phyloP scores from a whole-genome alignment of 352 stramenopile species.

The Globisporangium barbulae region DNA sequence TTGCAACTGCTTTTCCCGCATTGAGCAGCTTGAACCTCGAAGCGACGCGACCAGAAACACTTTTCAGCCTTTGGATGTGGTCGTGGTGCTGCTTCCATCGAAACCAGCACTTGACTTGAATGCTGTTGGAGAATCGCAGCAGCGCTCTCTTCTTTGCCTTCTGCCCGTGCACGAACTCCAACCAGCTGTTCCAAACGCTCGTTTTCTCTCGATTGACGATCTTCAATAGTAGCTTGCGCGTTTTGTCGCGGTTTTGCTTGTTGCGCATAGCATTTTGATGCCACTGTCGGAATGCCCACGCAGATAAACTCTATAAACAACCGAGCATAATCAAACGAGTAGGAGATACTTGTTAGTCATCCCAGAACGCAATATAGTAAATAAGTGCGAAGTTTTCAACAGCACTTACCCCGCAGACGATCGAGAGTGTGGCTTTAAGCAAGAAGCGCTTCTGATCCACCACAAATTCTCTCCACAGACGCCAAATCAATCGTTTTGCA shows the following conservation, averaged over 20 bases:
- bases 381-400: neutral
- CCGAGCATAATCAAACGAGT: neutral
- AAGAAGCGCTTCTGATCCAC: conserved; percentile 64
- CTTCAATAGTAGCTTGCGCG: conserved; percentile 39
- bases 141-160: conserved; percentile 56
- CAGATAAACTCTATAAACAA: conserved; percentile 40
- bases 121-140: conserved; percentile 54
- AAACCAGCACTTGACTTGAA: conserved; percentile 63
- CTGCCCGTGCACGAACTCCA: conserved; percentile 47
- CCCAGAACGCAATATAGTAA: neutral
- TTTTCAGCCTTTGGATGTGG: conserved; percentile 31
- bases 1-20: conserved; percentile 40
- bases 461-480: conserved; percentile 50
- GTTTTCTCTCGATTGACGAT: conserved; percentile 55
- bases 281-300: conserved; percentile 76
- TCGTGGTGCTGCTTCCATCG: conserved; percentile 49
- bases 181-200: conserved; percentile 57
- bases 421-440: conserved; percentile 63
- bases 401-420: conserved; percentile 53
- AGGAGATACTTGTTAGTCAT: neutral
- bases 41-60: conserved; percentile 39
- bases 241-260: conserved; percentile 42
- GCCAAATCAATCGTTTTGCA: conserved; percentile 43
- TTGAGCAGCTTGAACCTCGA: conserved; percentile 41
- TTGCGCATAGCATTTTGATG: conserved; percentile 33